phyloP scores from a whole-genome alignment of 208 protist species.

The Leishmania lainsoni region DNA sequence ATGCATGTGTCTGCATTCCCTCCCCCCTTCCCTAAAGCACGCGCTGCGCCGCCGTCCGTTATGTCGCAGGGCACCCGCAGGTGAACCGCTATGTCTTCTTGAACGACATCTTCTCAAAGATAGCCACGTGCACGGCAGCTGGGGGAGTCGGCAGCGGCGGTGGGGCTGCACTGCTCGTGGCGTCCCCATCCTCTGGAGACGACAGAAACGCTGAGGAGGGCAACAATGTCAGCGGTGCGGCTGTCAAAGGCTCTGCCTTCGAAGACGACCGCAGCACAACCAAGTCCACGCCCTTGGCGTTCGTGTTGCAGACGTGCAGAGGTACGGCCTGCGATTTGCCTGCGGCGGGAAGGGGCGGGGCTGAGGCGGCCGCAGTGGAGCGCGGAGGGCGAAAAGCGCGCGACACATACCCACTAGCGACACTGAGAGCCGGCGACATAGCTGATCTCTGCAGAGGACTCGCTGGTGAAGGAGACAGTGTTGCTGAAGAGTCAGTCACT shows the following conservation, averaged over 20 bases:
- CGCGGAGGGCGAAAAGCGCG: conserved; percentile 37
- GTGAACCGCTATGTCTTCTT: conserved; percentile 10
- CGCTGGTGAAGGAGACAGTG: neutral
- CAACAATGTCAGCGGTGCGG: neutral
- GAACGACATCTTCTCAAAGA: conserved; percentile 23
- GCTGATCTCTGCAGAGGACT: neutral
- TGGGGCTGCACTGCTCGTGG: neutral
- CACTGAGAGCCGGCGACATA: neutral
- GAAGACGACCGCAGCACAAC: neutral
- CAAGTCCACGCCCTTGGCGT: neutral
- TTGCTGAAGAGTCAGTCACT: neutral
- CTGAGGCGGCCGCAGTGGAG: conserved; percentile 4
- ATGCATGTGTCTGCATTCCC: neutral
- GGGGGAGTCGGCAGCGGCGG: conserved; percentile 4
- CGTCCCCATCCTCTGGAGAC: neutral
- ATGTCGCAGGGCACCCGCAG: neutral
- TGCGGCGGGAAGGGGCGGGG: neutral
- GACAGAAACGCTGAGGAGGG: neutral
- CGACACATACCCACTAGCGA: conserved; percentile 10
- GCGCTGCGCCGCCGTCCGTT: neutral
- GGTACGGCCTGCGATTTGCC: neutral
- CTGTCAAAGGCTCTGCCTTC: neutral
- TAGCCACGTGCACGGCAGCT: neutral
- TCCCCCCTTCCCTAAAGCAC: neutral
- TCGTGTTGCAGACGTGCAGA: conserved; percentile 1